Percentiles rank a stretch among this genome's conserved stretches.
phyloP scores from a whole-genome alignment of 805 yeast species.

The Candida chilensis region DNA sequence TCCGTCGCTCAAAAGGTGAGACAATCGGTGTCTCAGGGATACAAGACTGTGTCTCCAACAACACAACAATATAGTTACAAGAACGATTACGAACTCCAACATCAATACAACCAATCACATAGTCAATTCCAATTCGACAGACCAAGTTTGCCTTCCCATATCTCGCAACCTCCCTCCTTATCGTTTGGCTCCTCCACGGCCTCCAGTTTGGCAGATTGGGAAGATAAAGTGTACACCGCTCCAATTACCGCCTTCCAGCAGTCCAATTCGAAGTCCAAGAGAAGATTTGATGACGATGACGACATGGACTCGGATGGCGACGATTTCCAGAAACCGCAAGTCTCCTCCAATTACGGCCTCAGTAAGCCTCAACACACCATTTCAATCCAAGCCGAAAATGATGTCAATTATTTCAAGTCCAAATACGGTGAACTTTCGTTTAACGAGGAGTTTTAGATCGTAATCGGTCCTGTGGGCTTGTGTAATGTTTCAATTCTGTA shows the following conservation, averaged over 20 bases:
- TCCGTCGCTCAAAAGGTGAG: neutral
- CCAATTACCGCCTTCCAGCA: slow-evolving; percentile 1
- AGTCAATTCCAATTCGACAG: slow-evolving; percentile 11
- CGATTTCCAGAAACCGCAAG: too few species aligned
- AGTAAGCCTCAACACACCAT: neutral
- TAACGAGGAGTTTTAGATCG: slow-evolving; percentile 35
- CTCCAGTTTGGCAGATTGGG: slow-evolving; percentile 35
- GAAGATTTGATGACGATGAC: slow-evolving; percentile 14
- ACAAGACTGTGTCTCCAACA: slow-evolving; percentile 6
- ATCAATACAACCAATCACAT: slow-evolving; percentile 3
- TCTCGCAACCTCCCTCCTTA: slow-evolving; percentile 34
- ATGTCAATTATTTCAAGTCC: slow-evolving; percentile 12
- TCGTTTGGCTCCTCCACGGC: slow-evolving; percentile 33
- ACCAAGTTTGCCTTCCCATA: slow-evolving; percentile 30
- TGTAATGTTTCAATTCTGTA: neutral
- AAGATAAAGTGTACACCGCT: slow-evolving; percentile 11
- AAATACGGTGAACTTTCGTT: slow-evolving; percentile 36
- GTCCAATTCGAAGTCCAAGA: slow-evolving; percentile 8
- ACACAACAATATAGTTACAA: slow-evolving; percentile 6
- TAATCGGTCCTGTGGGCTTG: neutral
- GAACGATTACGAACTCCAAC: slow-evolving; percentile 8
- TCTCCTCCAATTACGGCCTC: too few species aligned
- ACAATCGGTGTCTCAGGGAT: slow-evolving; percentile 7
- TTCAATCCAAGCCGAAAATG: slow-evolving; percentile 3
- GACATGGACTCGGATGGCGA: neutral